Conservation (phyloP, 768 basidiomycete genomes). For the Cystobasidium onofrii region DNA sequence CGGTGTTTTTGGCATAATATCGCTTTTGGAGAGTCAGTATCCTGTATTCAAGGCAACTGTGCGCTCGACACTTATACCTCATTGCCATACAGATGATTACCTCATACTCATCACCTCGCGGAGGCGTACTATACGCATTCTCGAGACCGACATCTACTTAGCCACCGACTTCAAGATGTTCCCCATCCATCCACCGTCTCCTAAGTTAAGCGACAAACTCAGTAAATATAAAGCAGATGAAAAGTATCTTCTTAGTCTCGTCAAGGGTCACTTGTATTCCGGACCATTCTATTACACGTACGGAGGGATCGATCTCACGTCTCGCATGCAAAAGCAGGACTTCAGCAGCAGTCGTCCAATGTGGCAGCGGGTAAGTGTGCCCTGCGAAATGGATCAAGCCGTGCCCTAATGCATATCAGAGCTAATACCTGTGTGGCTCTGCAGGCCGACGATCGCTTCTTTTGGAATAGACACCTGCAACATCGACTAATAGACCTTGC, state of each 20-base stretch:
- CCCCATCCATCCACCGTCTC: slow-evolving; percentile 60
- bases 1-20: slow-evolving; percentile 51
- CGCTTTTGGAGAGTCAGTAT: slow-evolving; percentile 47
- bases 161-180: slow-evolving; percentile 86
- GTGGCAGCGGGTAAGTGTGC: slow-evolving; percentile 65
- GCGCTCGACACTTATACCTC: slow-evolving; percentile 12
- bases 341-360: slow-evolving; percentile 55
- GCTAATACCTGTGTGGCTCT: slow-evolving; percentile 30
- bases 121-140: slow-evolving; percentile 64
- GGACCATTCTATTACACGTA: slow-evolving; percentile 88
- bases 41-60: background rate
- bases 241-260: slow-evolving; percentile 72
- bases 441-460: slow-evolving; percentile 89
- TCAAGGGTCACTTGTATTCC: slow-evolving; percentile 69
- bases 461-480: slow-evolving; percentile 85
- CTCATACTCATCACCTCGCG: slow-evolving; percentile 78
- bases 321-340: slow-evolving; percentile 72
- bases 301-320: slow-evolving; percentile 71
- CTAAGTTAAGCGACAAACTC: background rate
- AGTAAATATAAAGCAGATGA: slow-evolving; percentile 72
- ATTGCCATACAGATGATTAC: slow-evolving; percentile 66
- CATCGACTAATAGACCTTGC: slow-evolving; percentile 56
- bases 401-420: background rate
- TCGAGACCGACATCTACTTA: slow-evolving; percentile 77
- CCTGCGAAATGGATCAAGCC: too few species aligned